A percentile compares a stretch with the other conserved stretches of the same genome.
These are phyloP conservation scores for Leptographium procerum DNA, from an alignment of 2,329 filamentous ascomycete genomes.

Conservation along the genomic window DNA sequence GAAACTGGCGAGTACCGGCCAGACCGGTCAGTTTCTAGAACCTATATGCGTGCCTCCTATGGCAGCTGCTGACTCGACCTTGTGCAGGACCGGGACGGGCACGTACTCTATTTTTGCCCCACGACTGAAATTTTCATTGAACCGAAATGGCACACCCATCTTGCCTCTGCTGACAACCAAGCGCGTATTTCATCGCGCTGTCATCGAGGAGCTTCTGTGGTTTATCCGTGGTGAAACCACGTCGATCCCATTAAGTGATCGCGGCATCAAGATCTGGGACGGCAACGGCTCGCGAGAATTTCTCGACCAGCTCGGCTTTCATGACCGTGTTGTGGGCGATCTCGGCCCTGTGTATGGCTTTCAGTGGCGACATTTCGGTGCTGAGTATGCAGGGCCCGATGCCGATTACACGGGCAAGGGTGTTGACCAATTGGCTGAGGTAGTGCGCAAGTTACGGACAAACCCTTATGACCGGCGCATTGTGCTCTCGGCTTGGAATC, in stretches of 20 bases:
- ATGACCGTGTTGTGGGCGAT: slow-evolving; percentile 75
- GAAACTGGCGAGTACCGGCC: slow-evolving; percentile 75
- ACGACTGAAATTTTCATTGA: slow-evolving; percentile 73
- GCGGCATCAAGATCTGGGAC: slow-evolving; percentile 95
- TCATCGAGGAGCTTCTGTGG: slow-evolving; percentile 90
- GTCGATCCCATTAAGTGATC: slow-evolving; percentile 60
- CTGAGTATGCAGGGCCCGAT: slow-evolving; percentile 67
- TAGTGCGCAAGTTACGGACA: slow-evolving; percentile 74
- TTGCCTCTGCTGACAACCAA: slow-evolving; percentile 95
- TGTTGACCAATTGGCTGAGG: slow-evolving; percentile 83
- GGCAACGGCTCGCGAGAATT: slow-evolving; percentile 87
- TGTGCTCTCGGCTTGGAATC: slow-evolving; percentile 91
- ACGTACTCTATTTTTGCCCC: slow-evolving; percentile 86
- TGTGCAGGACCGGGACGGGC: slow-evolving; percentile 72
- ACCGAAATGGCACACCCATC: slow-evolving; percentile 49
- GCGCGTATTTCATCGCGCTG: slow-evolving; percentile 83
- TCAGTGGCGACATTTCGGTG: slow-evolving; percentile 97
- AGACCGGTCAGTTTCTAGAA: slow-evolving; percentile 49
- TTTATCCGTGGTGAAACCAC: slow-evolving; percentile 81
- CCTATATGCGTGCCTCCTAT: no score
- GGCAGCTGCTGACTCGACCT: not conserved
- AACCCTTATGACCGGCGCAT: slow-evolving; percentile 85
- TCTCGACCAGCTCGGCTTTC: slow-evolving; percentile 74
- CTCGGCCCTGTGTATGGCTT: slow-evolving; percentile 95
- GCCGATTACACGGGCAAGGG: slow-evolving; percentile 80